Evolutionary conservation across 2,329 filamentous ascomycete species (phyloP), one percentile per base, ranked within the genome.

Genomic region (Sporothrix sp.): DNA sequence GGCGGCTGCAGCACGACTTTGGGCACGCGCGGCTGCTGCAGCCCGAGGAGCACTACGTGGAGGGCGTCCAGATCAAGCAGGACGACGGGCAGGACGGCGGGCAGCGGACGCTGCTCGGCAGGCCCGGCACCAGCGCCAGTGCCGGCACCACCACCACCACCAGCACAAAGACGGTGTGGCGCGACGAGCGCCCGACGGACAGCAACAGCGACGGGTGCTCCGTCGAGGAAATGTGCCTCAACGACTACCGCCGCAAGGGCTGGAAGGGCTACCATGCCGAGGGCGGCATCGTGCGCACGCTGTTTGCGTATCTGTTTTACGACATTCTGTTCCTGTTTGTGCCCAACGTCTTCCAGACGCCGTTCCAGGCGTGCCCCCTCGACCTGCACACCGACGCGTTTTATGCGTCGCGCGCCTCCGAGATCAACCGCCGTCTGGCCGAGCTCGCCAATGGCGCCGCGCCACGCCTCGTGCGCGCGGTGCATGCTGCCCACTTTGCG

Each of bases 211-310:
- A 74, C 4, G 83, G 84, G 61, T 95, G 90, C 65, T 84, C 81
- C 48, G 93, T 98, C 11, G 93, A 98, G 68, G 84, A 79, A 51
- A 95, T 98, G 89, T 96, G 90, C 63, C 74, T 98, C 33, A 89
- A 82, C 39, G 79, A 84, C 70, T 97, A 97, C 66, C 82, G 87
- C 28, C 73, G 76, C 9, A 73, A 85, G 48, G 91, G 90, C 2
- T 97, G 88, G 84, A 95, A 95, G 65, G 93, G 93, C 10, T 96
- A 91, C 62, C 93, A 98, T 66, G 81, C 84, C 16, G 93, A 98
- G 71, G 88, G 89, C 30, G 87, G 90, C 2, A 90, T 97, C 58
- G 71, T 97, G 7, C 82, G 89, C n/a, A 98, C 93, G 0, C 72
- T 98, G 23, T 90, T 90, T 66, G 85, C 82, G 13, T 91, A 93